These are phyloP conservation scores for Calonectria pseudoturangicola DNA, from an alignment of 2,329 filamentous ascomycete genomes.

Conservation along the genomic window DNA sequence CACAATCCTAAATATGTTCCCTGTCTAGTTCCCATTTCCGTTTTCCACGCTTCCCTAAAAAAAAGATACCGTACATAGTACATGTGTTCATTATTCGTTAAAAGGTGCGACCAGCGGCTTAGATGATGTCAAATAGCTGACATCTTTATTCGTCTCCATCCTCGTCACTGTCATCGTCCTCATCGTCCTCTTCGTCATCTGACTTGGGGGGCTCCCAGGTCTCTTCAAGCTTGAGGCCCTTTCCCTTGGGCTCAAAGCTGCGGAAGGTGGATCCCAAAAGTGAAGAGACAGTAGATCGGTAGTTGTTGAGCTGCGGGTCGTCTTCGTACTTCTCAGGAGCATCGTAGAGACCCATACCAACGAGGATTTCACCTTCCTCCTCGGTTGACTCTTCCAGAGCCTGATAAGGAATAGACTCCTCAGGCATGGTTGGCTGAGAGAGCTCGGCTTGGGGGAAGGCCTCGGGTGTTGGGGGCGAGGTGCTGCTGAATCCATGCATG, in stretches of 20 bases:
- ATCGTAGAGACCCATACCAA: slow-evolving; percentile 90
- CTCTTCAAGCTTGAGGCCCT: slow-evolving; percentile 87
- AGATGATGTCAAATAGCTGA: not conserved
- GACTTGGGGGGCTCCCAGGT: slow-evolving; percentile 83
- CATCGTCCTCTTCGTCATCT: slow-evolving; percentile 74
- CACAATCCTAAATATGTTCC: slow-evolving; percentile 36
- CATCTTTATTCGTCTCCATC: slow-evolving; percentile 59
- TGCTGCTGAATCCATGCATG: slow-evolving; percentile 66
- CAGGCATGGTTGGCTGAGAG: slow-evolving; percentile 66
- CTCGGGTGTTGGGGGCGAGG: slow-evolving; percentile 76
- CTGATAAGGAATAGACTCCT: slow-evolving; percentile 70
- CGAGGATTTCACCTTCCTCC: slow-evolving; percentile 81
- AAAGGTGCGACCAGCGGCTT: slow-evolving; percentile 27
- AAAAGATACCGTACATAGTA: slow-evolving; percentile 43
- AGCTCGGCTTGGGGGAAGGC: slow-evolving; percentile 73
- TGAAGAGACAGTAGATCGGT: slow-evolving; percentile 72
- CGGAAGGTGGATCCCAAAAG: slow-evolving; percentile 71
- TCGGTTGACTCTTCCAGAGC: slow-evolving; percentile 68
- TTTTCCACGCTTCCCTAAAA: slow-evolving; percentile 36
- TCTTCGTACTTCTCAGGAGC: slow-evolving; percentile 75
- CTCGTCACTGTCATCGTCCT: slow-evolving; percentile 67
- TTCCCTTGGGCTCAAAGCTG: slow-evolving; percentile 72
- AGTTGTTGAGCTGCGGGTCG: slow-evolving; percentile 71
- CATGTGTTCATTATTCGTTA: slow-evolving; percentile 50
- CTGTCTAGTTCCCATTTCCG: slow-evolving; percentile 20